Percentiles rank a stretch among this genome's conserved stretches.
phyloP scores from a whole-genome alignment of 1,284 basidiomycete species.

The Abortiporus biennis region DNA sequence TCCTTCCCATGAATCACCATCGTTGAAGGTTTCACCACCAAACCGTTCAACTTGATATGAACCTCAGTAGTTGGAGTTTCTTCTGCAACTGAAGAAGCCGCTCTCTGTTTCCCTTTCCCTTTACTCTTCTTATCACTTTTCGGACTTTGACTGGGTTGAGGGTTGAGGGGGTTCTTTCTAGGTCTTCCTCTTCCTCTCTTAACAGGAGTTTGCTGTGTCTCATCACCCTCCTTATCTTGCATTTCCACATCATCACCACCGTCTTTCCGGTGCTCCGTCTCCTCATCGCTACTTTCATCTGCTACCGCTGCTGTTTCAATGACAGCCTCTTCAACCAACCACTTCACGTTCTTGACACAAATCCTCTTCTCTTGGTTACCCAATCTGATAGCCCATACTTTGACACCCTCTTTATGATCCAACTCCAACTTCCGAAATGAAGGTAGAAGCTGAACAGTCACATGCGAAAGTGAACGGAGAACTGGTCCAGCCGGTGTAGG shows the following conservation, averaged over 20 bases:
- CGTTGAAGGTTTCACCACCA: conserved; percentile 11
- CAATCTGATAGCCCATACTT: conserved; percentile 60
- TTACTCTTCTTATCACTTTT: conserved; percentile 13
- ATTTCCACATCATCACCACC: conserved; percentile 5
- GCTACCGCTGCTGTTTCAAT: conserved; percentile 30
- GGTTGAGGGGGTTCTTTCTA: conserved; percentile 11
- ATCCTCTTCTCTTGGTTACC: conserved; percentile 45
- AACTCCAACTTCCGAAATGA: conserved; percentile 49
- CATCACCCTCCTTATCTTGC: conserved; percentile 20
- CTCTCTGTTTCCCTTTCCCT: no score
- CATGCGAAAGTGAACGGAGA: conserved; percentile 27
- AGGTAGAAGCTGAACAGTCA: conserved; percentile 50
- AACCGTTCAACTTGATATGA: conserved; percentile 25
- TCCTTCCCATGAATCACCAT: conserved; percentile 11
- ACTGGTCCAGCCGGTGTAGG: conserved; percentile 10
- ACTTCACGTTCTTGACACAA: conserved; percentile 44
- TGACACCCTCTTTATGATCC: conserved; percentile 59
- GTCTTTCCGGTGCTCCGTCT: conserved; percentile 16
- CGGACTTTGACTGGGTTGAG: conserved; percentile 6
- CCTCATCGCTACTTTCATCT: conserved; percentile 18
- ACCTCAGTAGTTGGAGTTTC: conserved; percentile 9
- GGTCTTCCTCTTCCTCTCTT: conserved; percentile 16
- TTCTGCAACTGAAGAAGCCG: conserved; percentile 4
- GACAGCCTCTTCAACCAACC: conserved; percentile 43
- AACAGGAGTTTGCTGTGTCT: conserved; percentile 9